These are phyloP conservation scores for Monascus ruber DNA, from an alignment of 2,329 filamentous ascomycete species.

Conservation along the genomic window DNA sequence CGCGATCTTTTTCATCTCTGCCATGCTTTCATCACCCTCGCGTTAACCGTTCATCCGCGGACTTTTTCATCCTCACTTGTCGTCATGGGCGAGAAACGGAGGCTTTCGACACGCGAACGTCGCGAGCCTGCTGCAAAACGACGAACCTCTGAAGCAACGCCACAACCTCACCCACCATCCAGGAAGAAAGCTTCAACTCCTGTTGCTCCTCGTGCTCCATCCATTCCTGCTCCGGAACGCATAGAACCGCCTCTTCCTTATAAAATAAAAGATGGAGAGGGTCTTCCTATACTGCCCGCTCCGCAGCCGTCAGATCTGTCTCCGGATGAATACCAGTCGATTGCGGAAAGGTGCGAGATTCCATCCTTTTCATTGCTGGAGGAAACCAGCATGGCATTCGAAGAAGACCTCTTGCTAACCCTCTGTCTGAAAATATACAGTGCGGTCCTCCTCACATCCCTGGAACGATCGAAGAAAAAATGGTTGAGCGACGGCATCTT, in stretches of 20 bases:
- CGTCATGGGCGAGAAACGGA: conserved; percentile 33
- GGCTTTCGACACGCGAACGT: conserved; percentile 31
- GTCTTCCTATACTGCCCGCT: conserved; percentile 42
- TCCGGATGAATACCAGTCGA: conserved; percentile 46
- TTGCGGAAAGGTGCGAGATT: conserved; percentile 42
- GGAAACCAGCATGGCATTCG: neutral
- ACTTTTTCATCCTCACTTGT: conserved; percentile 1
- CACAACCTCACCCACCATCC: conserved; percentile 18
- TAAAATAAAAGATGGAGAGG: conserved; percentile 41
- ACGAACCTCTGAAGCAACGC: conserved; percentile 29
- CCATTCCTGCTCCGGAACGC: conserved; percentile 17
- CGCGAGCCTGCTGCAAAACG: conserved; percentile 33
- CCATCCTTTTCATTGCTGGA: neutral
- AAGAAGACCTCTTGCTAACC: neutral
- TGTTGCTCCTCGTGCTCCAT: conserved; percentile 14
- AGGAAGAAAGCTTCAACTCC: conserved; percentile 26
- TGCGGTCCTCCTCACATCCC: conserved; percentile 45
- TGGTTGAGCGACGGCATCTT: conserved; percentile 46
- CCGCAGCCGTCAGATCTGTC: conserved; percentile 40
- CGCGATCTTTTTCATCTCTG: conserved; percentile 4
- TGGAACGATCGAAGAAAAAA: conserved; percentile 48
- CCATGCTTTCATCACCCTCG: conserved; percentile 1
- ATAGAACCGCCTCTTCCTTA: conserved; percentile 37
- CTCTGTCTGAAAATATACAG: conserved; percentile 18
- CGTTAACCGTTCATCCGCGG: neutral